Percentiles rank a stretch among this genome's conserved stretches.
Evolutionary conservation across 768 basidiomycete genomes (phyloP).

Genomic region (Favolaschia claudopus): DNA sequence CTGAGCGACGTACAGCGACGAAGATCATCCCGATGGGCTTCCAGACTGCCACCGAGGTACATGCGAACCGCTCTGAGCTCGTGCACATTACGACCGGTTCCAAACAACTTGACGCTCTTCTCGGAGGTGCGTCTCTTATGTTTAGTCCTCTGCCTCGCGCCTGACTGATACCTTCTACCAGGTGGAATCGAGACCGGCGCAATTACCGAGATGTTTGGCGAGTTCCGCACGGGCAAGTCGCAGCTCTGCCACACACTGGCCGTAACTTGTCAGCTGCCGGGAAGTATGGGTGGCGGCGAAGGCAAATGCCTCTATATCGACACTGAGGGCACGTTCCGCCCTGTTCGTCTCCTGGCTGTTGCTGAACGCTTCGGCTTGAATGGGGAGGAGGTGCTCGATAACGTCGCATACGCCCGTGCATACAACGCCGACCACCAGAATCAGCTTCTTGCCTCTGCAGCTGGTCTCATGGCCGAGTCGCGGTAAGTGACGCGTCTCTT

Average conservation of each 20-base stretch:
- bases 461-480: constrained; percentile 99
- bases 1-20: constrained; percentile 14
- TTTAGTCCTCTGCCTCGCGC: constrained; percentile 11
- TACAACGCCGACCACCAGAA: constrained; percentile 99
- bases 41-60: constrained; percentile 97
- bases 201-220: constrained; percentile 97
- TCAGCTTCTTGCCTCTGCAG: constrained; percentile 86
- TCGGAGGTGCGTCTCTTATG: constrained; percentile 72
- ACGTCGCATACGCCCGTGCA: constrained; percentile 97
- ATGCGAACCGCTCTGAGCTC: constrained; percentile 92
- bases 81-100: constrained; percentile 97
- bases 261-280: constrained; percentile 96
- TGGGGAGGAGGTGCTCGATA: constrained; percentile 97
- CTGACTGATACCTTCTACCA: constrained; percentile 35
- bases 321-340: constrained; percentile 98
- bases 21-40: constrained; percentile 98
- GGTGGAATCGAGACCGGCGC: constrained; percentile 98
- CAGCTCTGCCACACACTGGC: constrained; percentile 98
- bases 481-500: constrained; percentile 63
- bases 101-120: constrained; percentile 92
- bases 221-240: constrained; percentile 98
- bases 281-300: constrained; percentile 98
- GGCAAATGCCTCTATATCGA: constrained; percentile 99
- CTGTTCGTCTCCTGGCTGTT: constrained; percentile 91
- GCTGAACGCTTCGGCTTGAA: constrained; percentile 97